Conservation (phyloP, 345 rosid genomes). For the Salix koriyanagi region DNA sequence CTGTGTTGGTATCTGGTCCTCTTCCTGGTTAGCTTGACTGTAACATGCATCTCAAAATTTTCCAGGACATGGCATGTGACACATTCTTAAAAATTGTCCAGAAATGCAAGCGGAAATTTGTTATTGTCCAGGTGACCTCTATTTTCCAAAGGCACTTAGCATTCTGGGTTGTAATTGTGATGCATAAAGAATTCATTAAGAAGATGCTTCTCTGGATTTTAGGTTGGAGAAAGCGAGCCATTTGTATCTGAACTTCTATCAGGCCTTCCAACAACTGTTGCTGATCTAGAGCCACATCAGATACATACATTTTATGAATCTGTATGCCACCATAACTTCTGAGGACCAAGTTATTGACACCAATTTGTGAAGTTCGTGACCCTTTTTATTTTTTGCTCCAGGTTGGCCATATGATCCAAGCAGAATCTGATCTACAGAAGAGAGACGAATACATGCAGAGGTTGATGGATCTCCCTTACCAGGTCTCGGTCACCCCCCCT, state of each 20-base stretch:
- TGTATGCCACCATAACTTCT: constrained; percentile 33
- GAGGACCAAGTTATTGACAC: neutral
- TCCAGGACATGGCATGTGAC: constrained; percentile 99
- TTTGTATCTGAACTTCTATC: constrained; percentile 97
- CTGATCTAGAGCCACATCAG: constrained; percentile 98
- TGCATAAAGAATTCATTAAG: neutral
- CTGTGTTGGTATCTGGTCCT: neutral
- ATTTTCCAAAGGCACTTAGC: neutral
- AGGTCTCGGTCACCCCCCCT: constrained; percentile 33
- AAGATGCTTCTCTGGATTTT: constrained; percentile 22
- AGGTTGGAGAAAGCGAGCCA: constrained; percentile 97
- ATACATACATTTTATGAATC: constrained; percentile 98
- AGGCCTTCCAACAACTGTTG: constrained; percentile 87
- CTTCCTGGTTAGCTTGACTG: neutral
- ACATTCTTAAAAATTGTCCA: constrained; percentile 99
- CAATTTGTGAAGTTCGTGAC: neutral
- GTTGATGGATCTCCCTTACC: constrained; percentile 92
- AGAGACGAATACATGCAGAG: constrained; percentile 95
- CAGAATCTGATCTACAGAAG: constrained; percentile 91
- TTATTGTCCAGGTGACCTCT: constrained; percentile 67
- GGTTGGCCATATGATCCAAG: constrained; percentile 99
- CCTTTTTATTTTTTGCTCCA: constrained; percentile 18
- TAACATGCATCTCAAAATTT: constrained; percentile 5
- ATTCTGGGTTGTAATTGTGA: neutral
- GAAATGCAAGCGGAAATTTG: constrained; percentile 97